Evolutionary conservation across 208 protist species (phyloP).

Genomic region (Spongospora subterranea): DNA sequence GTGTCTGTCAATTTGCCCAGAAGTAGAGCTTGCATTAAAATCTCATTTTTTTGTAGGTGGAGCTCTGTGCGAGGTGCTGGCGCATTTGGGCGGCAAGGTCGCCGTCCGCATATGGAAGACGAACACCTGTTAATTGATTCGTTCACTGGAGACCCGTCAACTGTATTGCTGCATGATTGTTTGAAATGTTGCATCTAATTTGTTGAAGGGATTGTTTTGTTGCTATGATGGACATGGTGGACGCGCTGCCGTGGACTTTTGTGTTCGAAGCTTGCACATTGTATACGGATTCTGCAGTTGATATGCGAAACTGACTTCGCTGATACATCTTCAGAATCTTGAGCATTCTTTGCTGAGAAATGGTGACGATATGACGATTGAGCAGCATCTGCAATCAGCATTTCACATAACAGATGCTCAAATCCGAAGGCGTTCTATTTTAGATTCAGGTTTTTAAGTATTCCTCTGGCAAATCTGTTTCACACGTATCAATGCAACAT

Average conservation of each 20-base stretch:
- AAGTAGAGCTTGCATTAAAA: background rate
- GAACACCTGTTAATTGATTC: conserved; percentile 6
- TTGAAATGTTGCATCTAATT: background rate
- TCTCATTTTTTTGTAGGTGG: conserved; percentile 18
- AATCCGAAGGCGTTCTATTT: conserved; percentile 7
- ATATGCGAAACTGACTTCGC: background rate
- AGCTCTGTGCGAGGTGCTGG: background rate
- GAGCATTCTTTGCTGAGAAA: too few relatives aligned
- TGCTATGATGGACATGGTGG: conserved; percentile 28
- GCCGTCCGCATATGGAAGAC: conserved; percentile 20
- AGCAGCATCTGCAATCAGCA: background rate
- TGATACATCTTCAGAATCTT: background rate
- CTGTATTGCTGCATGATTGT: background rate
- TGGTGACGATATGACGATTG: background rate
- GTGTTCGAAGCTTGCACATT: conserved; percentile 31
- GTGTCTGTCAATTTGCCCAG: background rate
- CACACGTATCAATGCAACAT: too few relatives aligned
- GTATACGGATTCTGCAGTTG: background rate
- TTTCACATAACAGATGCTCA: conserved; percentile 1
- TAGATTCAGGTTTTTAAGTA: conserved; percentile 17
- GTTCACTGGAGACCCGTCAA: background rate
- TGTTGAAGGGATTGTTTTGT: conserved; percentile 7
- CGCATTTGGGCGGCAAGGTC: background rate
- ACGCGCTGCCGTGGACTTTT: background rate
- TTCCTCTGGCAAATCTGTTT: too few relatives aligned